Evolutionary conservation across 495 filamentous ascomycete species (phyloP).

Genomic region (Cryomyces minteri): DNA sequence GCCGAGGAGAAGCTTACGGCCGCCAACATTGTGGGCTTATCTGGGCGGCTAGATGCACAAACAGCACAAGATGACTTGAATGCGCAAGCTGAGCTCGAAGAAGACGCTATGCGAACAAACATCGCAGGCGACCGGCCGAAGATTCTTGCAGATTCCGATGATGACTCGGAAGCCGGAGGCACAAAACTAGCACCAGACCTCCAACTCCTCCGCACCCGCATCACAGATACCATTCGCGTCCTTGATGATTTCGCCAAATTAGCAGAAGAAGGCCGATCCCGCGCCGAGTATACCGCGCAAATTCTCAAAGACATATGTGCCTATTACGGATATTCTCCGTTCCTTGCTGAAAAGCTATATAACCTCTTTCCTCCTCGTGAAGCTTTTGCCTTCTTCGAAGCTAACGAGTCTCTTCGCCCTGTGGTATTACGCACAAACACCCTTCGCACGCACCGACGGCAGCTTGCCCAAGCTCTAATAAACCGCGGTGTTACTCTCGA

Average conservation of each 20-base stretch:
- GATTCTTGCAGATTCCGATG: constrained; percentile 41
- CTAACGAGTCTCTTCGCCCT: constrained; percentile 83
- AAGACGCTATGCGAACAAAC: constrained; percentile 86
- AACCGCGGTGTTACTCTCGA: constrained; percentile 93
- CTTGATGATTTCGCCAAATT: constrained; percentile 72
- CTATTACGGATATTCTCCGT: constrained; percentile 80
- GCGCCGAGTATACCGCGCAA: constrained; percentile 72
- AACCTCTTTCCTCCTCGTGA: constrained; percentile 84
- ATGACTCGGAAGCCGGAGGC: constrained; percentile 31
- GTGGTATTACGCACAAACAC: constrained; percentile 89
- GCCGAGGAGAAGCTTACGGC: constrained; percentile 84
- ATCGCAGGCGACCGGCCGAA: constrained; percentile 66
- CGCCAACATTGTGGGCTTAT: constrained; percentile 87
- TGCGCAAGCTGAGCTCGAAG: constrained; percentile 63
- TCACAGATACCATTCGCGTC: constrained; percentile 84
- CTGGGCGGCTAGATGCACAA: constrained; percentile 58
- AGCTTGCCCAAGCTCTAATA: constrained; percentile 85
- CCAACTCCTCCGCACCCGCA: constrained; percentile 72
- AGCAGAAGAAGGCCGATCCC: constrained; percentile 54
- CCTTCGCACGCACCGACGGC: constrained; percentile 74
- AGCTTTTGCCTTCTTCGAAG: constrained; percentile 96
- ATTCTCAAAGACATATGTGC: constrained; percentile 82
- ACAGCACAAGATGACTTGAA: constrained; percentile 52
- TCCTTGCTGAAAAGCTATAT: constrained; percentile 71
- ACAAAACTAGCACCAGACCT: constrained; percentile 63